Evolutionary conservation across 495 filamentous ascomycete genomes (phyloP).

Genomic region (Bacidia rubella): DNA sequence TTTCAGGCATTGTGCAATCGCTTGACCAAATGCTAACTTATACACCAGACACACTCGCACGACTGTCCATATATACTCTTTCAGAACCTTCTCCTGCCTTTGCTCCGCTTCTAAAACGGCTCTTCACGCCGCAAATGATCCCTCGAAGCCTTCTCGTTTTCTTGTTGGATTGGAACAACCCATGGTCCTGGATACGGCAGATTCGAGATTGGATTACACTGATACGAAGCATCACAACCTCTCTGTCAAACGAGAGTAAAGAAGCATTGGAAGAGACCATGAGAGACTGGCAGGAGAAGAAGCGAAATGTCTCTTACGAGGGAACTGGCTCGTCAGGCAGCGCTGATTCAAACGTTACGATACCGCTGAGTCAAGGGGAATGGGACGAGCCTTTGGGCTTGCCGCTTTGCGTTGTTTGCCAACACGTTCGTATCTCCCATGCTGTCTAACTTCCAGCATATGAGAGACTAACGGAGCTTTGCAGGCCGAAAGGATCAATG

Average conservation of each 20-base stretch:
- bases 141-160: conserved; percentile 80
- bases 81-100: conserved; percentile 71
- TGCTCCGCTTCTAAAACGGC: conserved; percentile 67
- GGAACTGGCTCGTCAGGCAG: conserved; percentile 20
- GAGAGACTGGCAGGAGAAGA: conserved; percentile 41
- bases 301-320: conserved; percentile 25
- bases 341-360: conserved; percentile 46
- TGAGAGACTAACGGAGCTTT: no score
- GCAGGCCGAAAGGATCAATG: conserved; percentile 84
- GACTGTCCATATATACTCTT: conserved; percentile 82
- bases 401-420: conserved; percentile 83
- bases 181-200: conserved; percentile 84
- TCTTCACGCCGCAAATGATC: conserved; percentile 74
- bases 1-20: background rate
- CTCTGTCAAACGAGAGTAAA: conserved; percentile 62
- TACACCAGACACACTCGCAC: conserved; percentile 65
- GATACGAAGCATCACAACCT: conserved; percentile 58
- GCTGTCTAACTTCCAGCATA: background rate
- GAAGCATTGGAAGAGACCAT: conserved; percentile 76
- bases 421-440: conserved; percentile 50
- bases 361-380: conserved; percentile 80
- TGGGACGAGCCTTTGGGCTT: conserved; percentile 87
- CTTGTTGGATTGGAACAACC: conserved; percentile 81
- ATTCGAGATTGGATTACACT: conserved; percentile 78
- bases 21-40: background rate